Evolutionary conservation across 2,329 filamentous ascomycete species (phyloP).

Genomic region (Exophiala sp.): DNA sequence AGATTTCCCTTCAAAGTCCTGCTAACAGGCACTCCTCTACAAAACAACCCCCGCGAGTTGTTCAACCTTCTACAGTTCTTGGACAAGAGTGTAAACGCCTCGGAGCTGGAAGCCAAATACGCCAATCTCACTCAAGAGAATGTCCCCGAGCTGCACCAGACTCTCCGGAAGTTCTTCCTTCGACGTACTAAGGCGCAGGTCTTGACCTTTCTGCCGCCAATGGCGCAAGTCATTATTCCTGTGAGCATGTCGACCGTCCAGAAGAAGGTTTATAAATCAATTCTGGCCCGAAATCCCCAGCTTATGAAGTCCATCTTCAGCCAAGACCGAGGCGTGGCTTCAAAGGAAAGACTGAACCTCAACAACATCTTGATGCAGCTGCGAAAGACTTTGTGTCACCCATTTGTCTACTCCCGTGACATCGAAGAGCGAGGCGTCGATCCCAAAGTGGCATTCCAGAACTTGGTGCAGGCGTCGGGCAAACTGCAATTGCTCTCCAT

Average conservation of each 20-base stretch:
- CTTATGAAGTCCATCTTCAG: constrained; percentile 79
- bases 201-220: constrained; percentile 81
- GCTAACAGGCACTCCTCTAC: constrained; percentile 77
- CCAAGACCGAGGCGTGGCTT: constrained; percentile 51
- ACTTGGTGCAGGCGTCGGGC: constrained; percentile 82
- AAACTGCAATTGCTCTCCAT: constrained; percentile 80
- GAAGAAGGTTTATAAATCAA: constrained; percentile 89
- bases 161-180: constrained; percentile 68
- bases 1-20: constrained; percentile 77
- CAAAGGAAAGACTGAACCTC: constrained; percentile 73
- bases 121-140: constrained; percentile 75
- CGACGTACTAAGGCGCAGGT: constrained; percentile 85
- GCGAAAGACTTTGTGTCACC: constrained; percentile 89
- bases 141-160: constrained; percentile 69
- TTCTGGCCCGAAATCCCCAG: constrained; percentile 82
- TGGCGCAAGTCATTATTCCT: constrained; percentile 91
- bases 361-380: constrained; percentile 96
- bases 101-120: constrained; percentile 67
- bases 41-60: constrained; percentile 80
- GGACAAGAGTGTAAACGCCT: constrained; percentile 65
- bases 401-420: constrained; percentile 83
- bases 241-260: constrained; percentile 94
- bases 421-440: constrained; percentile 75
- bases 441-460: constrained; percentile 60
- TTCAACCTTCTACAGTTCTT: constrained; percentile 97